Evolutionary conservation across 768 basidiomycete genomes (phyloP), one percentile per base, ranked within the genome.

Genomic region (Candolleomyces eurysporus): DNA sequence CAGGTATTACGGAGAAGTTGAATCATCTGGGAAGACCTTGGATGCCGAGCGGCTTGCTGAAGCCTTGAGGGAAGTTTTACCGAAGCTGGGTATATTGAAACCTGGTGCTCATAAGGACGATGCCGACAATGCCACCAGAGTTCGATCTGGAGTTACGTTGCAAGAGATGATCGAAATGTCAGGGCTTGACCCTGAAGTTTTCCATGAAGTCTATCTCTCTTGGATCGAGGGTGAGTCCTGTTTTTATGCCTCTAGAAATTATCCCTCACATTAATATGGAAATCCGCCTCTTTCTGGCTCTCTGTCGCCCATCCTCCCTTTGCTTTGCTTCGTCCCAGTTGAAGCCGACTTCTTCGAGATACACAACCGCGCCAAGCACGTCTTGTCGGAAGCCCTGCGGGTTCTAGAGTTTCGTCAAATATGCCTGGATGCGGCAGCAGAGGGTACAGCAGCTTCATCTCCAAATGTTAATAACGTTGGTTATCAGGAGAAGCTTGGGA

Each of bases 291-390:
- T 17, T 1, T 17, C 16, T 50, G 36, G 50, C 36, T 43, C 43
- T 45, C 19, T 64, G n/a, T 56, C 58, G 36, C 8, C 8, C 11
- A 3, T 36, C 11, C 36, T 8, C 36, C 36, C 8, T 7, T 36
- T 6, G 36, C 36, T 36, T 36, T 36, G 36, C 36, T 36, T 36
- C 11, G 36, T 36, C 36, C 6, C 68, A 92, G 92, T 92, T 43
- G 89, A 94, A 73, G 86, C 91, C 13, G 85, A 84, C 1, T 78
- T 87, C 72, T 94, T 94, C 78, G 88, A 93, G 69, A 74, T 96
- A 16, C 92, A 91, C 79, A 89, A 88, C 65, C 85, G 94, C 59
- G 85, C 89, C 5, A 86, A 84, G 69, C 94, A 96, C 68, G 91
- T 94, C 55, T 84, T 88, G 71, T 79, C 84, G 5, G 95, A 96